Base-by-base conservation (phyloP, 2,329 filamentous ascomycete species). In the Colletotrichum lini region DNA sequence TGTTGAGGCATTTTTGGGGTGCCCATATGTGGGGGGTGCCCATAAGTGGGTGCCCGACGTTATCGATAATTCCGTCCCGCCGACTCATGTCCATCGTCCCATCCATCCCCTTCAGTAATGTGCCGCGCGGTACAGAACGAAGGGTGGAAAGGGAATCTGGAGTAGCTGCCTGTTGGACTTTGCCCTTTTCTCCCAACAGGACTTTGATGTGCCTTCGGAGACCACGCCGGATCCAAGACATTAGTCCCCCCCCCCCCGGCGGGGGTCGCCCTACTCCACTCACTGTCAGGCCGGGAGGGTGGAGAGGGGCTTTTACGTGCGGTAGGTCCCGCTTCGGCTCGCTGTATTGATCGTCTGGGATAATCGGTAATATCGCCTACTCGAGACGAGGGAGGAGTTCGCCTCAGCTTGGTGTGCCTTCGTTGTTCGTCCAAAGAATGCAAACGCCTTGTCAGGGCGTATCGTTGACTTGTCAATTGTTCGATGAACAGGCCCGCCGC, bases 361-460 rank as follows among this genome's bases (percentile, higher is more conserved):
- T 60, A 44, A 60, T 60, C 58, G n/a, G 42, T 38, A 44, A 21
- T 26, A 3, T 60, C 58, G 23, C 58, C 18, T 60, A 12, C 58
- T 30, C 58, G 26, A 60, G 26, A 38, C 45, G 58, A 47, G 58
- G 15, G 38, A 35, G 49, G 58, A 35, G 21, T 7, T 16, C 35
- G 40, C 53, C 12, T 47, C 44, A 49, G 58, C 58, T 60, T 30
- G 30, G 7, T 30, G 30, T 30, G 30, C 30, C 30, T 30, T 9
- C 7, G 5, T 30, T 7, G 30, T 30, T 30, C 30, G 6, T 30
- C 30, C 30, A 30, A 30, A 30, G 30, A 30, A 30, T 8, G 30
- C 30, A 30, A 30, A 26, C 4, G 26, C 26, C 26, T 26, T 26
- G 26, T 4, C 26, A 26, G 26, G 26, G 26, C 3, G 26, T 4